A percentile compares a stretch with the other conserved stretches of the same genome.
phyloP scores from a whole-genome alignment of 2,329 filamentous ascomycete genomes.

The Clonostachys rhizophaga region DNA sequence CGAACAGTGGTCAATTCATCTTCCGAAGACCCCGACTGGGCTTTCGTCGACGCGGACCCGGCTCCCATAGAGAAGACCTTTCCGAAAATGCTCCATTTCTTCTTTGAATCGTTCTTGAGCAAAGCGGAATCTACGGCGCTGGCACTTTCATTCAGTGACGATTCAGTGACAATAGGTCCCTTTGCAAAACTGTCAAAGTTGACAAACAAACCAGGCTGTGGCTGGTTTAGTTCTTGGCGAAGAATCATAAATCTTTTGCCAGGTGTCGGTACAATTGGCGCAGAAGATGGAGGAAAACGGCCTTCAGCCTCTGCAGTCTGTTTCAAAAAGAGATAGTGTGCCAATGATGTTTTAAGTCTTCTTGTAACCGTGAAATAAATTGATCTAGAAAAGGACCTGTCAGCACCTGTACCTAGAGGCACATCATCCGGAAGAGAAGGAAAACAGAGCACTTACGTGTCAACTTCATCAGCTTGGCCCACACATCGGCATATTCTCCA shows the following conservation, averaged over 20 bases:
- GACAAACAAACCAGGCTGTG: conserved; percentile 41
- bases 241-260: conserved; percentile 86
- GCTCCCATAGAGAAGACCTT: conserved; percentile 35
- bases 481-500: conserved; percentile 82
- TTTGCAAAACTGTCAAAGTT: conserved; percentile 43
- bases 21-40: conserved; percentile 16
- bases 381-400: conserved; percentile 39
- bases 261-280: conserved; percentile 79
- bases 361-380: conserved; percentile 66
- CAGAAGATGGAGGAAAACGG: conserved; percentile 62
- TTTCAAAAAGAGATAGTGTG: conserved; percentile 73
- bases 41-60: neutral
- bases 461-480: conserved; percentile 58
- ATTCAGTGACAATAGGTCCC: conserved; percentile 12
- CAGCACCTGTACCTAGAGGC: neutral
- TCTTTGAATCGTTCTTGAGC: conserved; percentile 41
- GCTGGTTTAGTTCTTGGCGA: conserved; percentile 60
- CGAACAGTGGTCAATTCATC: conserved; percentile 46
- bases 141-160: conserved; percentile 6
- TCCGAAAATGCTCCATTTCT: conserved; percentile 58
- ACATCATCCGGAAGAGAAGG: neutral
- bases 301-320: conserved; percentile 55
- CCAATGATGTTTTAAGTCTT: conserved; percentile 69
- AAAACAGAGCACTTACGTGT: conserved; percentile 54
- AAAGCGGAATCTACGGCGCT: conserved; percentile 1